Percentiles rank a stretch among this genome's conserved stretches.
phyloP scores from a whole-genome alignment of 2,329 filamentous ascomycete genomes.

The Pezizomycotina sp. region DNA sequence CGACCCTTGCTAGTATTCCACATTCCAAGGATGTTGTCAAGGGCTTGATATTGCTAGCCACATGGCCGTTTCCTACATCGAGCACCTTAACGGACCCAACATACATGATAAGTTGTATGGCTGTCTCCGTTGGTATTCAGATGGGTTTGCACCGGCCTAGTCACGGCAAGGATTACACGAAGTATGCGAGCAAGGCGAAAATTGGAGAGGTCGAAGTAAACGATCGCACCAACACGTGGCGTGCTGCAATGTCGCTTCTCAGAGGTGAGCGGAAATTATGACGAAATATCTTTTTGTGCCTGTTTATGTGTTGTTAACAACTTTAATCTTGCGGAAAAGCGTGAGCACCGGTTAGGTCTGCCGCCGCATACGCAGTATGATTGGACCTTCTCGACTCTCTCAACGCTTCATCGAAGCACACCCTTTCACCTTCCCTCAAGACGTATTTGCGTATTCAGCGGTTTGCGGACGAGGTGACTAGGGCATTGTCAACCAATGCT shows the following conservation, averaged over 20 bases:
- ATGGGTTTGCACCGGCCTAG: conserved; percentile 68
- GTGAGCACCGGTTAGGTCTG: conserved; percentile 69
- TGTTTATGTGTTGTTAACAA: conserved; percentile 1
- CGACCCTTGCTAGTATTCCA: conserved; percentile 58
- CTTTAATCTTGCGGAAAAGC: conserved; percentile 30
- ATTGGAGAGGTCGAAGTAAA: conserved; percentile 52
- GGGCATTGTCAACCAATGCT: conserved; percentile 63
- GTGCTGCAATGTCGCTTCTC: conserved; percentile 68
- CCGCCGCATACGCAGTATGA: conserved; percentile 63
- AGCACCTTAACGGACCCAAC: conserved; percentile 65
- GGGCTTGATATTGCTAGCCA: conserved; percentile 61
- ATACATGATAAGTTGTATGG: conserved; percentile 63
- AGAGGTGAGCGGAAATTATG: conserved; percentile 32
- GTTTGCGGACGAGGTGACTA: conserved; percentile 61
- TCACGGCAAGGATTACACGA: conserved; percentile 67
- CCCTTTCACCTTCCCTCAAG: conserved; percentile 46
- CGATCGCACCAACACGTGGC: conserved; percentile 66
- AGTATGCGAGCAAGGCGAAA: conserved; percentile 56
- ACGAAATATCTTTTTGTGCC: not conserved
- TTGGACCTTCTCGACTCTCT: conserved; percentile 50
- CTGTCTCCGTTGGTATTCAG: conserved; percentile 76
- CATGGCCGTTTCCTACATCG: conserved; percentile 69
- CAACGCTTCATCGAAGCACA: conserved; percentile 43
- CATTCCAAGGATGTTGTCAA: conserved; percentile 69
- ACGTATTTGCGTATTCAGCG: conserved; percentile 54